A percentile compares a stretch with the other conserved stretches of the same genome.
These are phyloP conservation scores for Aspergillus taichungensis DNA, from an alignment of 495 filamentous ascomycete species.

Conservation along the genomic window DNA sequence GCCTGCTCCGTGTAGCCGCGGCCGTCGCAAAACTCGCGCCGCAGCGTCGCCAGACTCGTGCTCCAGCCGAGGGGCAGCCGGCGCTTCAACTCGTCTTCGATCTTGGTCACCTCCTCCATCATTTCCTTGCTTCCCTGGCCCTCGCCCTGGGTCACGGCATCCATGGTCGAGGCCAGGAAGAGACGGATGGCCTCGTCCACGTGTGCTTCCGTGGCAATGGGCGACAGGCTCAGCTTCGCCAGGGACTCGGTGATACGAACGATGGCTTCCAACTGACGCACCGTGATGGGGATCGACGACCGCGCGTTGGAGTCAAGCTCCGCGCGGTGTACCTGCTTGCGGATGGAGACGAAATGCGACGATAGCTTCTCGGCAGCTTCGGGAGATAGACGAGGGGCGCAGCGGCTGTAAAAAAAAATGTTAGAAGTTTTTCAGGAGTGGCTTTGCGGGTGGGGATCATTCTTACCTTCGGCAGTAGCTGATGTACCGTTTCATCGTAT, in stretches of 20 bases:
- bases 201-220: conserved; percentile 79
- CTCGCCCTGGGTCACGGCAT: conserved; percentile 85
- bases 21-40: conserved; percentile 82
- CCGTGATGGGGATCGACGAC: conserved; percentile 92
- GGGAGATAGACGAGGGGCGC: conserved; percentile 83
- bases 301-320: conserved; percentile 82
- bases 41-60: conserved; percentile 77
- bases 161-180: conserved; percentile 96
- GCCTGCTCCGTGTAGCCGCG: conserved; percentile 81
- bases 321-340: conserved; percentile 84
- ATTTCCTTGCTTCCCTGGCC: conserved; percentile 76
- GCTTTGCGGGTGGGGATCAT: conserved; percentile 5
- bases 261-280: conserved; percentile 94
- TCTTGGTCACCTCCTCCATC: conserved; percentile 76
- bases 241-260: conserved; percentile 95
- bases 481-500: conserved; percentile 97
- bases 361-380: conserved; percentile 95
- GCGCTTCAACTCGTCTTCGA: conserved; percentile 85
- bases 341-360: conserved; percentile 93
- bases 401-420: conserved; percentile 50
- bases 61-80: conserved; percentile 92
- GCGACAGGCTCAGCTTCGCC: conserved; percentile 78
- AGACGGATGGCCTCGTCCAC: conserved; percentile 97
- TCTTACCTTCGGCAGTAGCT: conserved; percentile 90
- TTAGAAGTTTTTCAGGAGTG: conserved; percentile 22